These are phyloP conservation scores for Rhodomyrtus tomentosa DNA, from an alignment of 345 rosid genomes.

Conservation along the genomic window DNA sequence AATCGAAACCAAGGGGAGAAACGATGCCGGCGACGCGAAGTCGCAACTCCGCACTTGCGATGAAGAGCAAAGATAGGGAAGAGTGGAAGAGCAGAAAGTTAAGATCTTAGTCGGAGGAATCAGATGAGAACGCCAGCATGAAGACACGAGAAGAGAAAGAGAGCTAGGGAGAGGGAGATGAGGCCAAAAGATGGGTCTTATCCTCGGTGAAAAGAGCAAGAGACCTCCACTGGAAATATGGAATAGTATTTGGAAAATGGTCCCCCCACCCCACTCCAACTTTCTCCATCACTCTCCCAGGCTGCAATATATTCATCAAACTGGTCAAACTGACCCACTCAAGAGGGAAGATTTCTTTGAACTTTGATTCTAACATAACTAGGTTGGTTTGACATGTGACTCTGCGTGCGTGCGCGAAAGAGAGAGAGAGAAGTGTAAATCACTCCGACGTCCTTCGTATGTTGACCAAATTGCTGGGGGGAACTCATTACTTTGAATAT, in stretches of 20 bases:
- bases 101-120: neutral
- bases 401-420: neutral
- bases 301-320: slow-evolving; percentile 2
- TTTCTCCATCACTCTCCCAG: slow-evolving; percentile 5
- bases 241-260: slow-evolving; percentile 1
- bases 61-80: neutral
- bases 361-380: neutral
- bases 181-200: slow-evolving; percentile 1
- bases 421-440: neutral
- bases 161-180: neutral
- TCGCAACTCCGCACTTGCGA: neutral
- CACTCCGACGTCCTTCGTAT: neutral
- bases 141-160: neutral
- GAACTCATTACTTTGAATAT: neutral
- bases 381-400: neutral
- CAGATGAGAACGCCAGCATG: neutral
- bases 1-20: neutral
- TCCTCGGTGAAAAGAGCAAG: slow-evolving; percentile 4
- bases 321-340: slow-evolving; percentile 34
- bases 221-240: slow-evolving; percentile 3
- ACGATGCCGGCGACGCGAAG: neutral
- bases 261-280: neutral
- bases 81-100: neutral
- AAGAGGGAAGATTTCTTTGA: neutral
- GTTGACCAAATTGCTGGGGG: neutral